Evolutionary conservation across 2,329 filamentous ascomycete species (phyloP), one percentile per base, ranked within the genome.

Genomic region (Ophiocordyceps camponoti-saundersi): DNA sequence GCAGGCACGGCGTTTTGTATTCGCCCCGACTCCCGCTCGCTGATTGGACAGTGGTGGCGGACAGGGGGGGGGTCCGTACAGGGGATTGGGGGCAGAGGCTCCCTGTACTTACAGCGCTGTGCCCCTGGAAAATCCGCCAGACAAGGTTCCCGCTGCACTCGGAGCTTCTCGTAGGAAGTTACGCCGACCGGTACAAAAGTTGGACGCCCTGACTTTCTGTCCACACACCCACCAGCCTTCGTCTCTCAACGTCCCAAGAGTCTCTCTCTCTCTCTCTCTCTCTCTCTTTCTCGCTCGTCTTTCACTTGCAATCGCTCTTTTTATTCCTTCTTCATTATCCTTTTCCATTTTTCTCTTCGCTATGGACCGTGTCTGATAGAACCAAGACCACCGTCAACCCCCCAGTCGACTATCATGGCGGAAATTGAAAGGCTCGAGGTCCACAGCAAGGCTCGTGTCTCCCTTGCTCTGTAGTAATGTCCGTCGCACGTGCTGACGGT

Each of bases 381-480:
- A 12, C 18, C 23, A 21, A 42, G 18, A 13, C 42, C 13, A 5
- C 30, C 42, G 12, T 16, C 21, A 3, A 3, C 5, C 11, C 42
- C 12, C 16, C 21, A 7, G 13, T 22, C 39, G 22, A 12, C 11
- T 18, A n/a, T n/a, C 45, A 95, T 95, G 89, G 88, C 86, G 50
- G 87, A 85, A 60, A 93, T 96, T 72, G 92, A 98, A 70, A 86
- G 93, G 69, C 75, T 98, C 55, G 87, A 96, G 65, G 86, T 98
- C 55, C 90, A 95, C 66, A 95, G 88, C 79, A 95, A 93, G 80
- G 90, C 92, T 75, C 46, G 42, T 12, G 13, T 18, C 8, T 18
- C 23, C 10, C n/a, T 16, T 12, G n/a, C 15, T 26, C 23, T 5
- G 8, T 5, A 26, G 8, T 10, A 18, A 29, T 44, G 23, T 1